phyloP scores from a whole-genome alignment of 2,329 filamentous ascomycete species.

The Exophiala xenobiotica region DNA sequence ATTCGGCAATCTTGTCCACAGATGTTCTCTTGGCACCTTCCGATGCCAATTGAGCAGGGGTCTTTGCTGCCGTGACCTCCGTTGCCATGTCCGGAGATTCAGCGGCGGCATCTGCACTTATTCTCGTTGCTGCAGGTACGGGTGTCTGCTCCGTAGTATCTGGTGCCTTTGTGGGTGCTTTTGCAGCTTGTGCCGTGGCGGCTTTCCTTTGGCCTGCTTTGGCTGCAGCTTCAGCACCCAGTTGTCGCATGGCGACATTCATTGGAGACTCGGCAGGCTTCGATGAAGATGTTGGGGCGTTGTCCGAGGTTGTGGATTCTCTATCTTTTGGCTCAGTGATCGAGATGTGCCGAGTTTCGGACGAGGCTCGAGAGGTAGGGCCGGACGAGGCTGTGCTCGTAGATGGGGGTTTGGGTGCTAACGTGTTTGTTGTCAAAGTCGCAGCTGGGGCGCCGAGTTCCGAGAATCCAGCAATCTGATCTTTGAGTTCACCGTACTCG shows the following conservation, averaged over 20 bases:
- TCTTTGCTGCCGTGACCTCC: slow-evolving; percentile 26
- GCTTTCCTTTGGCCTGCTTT: slow-evolving; percentile 33
- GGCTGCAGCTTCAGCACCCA: slow-evolving; percentile 39
- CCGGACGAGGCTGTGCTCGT: slow-evolving; percentile 37
- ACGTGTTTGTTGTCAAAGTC: slow-evolving; percentile 1
- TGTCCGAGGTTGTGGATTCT: slow-evolving; percentile 9
- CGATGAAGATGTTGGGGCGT: slow-evolving; percentile 9
- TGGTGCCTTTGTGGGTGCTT: slow-evolving; percentile 16
- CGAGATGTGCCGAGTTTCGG: slow-evolving; percentile 30
- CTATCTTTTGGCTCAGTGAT: slow-evolving; percentile 26
- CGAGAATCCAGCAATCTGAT: slow-evolving; percentile 63
- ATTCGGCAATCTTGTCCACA: slow-evolving; percentile 26
- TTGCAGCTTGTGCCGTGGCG: slow-evolving; percentile 11
- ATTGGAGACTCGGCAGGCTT: slow-evolving; percentile 34
- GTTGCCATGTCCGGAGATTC: slow-evolving; percentile 19
- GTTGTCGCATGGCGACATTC: slow-evolving; percentile 45
- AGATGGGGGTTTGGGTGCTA: slow-evolving; percentile 10
- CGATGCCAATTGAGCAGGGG: slow-evolving; percentile 24
- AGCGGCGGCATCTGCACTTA: slow-evolving; percentile 20
- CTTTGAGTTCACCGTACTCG: slow-evolving; percentile 91
- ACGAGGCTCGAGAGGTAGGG: slow-evolving; percentile 36
- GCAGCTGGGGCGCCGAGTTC: slow-evolving; percentile 31
- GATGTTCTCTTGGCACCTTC: slow-evolving; percentile 29
- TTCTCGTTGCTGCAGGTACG: slow-evolving; percentile 14
- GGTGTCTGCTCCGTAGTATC: slow-evolving; percentile 15